Evolutionary conservation across 306 rosid genomes (phyloP), one percentile per base, ranked within the genome.

Genomic region (Quercus gilva): DNA sequence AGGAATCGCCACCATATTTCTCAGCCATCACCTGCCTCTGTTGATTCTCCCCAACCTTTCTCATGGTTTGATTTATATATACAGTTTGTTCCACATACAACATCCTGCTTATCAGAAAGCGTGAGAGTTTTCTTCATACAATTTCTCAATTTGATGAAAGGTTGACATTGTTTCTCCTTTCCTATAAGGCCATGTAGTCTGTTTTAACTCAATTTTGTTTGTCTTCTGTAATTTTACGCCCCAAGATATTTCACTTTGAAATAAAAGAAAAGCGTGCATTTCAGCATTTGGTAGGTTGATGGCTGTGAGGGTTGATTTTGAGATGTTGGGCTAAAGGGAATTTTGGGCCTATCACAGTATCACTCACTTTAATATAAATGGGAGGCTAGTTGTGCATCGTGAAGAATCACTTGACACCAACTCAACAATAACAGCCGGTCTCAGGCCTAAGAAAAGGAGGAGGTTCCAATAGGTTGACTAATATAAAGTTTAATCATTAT

Each of bases 41-140:
- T 77, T 72, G 72, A n/a, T 74, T 31, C 53, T 70, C 26, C 26
- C 43, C 67, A 21, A 61, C 29, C 51, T 14, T 57, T 80, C 43
- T 25, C 59, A n/a, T 60, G 75, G 72, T 51, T 33, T 49, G n/a
- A 63, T 63, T 28, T 13, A 28, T 28, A 15, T 13, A 63, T 63
- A 6, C 69, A 26, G 37, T 21, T 72, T 74, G 57, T 63, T 52
- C 73, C 78, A 31, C 73, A 56, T 25, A 53, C 53, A n/a, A 52
- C 70, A 74, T 80, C 76, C 76, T 74, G 45, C 78, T 73, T 74
- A 49, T 71, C 79, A 21, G 77, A 33, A 73, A 59, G 78, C 58
- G 26, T 29, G 33, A 75, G 51, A 65, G 73, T 35, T 25, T 26
- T 33, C 15, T 56, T 61, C 18, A 19, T 53, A 18, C 20, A 64